Evolutionary conservation across 164 flowering plant genomes (phyloP).

Genomic region (Vitis amurensis): DNA sequence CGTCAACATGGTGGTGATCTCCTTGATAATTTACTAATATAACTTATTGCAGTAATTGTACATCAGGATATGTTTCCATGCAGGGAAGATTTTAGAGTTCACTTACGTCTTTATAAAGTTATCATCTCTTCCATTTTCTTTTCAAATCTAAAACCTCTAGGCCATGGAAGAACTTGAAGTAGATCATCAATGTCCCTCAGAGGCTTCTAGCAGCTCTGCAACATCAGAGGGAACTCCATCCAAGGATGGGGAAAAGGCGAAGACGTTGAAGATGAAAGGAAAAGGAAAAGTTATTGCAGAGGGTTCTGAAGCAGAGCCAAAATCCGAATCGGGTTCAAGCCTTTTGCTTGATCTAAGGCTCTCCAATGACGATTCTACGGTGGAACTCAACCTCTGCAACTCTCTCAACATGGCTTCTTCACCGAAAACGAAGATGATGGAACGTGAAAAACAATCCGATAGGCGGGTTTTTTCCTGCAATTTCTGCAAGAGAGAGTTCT

Average conservation of each 20-base stretch:
- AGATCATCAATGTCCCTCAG: conserved; percentile 14
- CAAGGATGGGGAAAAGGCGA: background rate
- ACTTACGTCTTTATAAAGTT: conserved; percentile 13
- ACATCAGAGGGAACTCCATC: background rate
- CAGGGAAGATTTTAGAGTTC: conserved; percentile 7
- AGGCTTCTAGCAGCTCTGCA: conserved; percentile 20
- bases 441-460: background rate
- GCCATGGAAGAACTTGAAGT: conserved; percentile 11
- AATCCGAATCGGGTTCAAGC: background rate
- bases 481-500: conserved; percentile 39
- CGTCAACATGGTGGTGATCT: background rate
- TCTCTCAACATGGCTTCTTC: background rate
- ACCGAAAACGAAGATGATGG: background rate
- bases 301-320: background rate
- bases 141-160: background rate
- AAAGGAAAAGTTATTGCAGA: background rate
- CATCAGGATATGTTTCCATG: conserved; percentile 10
- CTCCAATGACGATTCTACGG: conserved; percentile 3
- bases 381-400: conserved; percentile 9
- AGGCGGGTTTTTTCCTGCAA: conserved; percentile 35
- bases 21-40: conserved; percentile 4
- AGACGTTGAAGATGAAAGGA: conserved; percentile 1
- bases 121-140: background rate
- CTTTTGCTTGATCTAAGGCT: conserved; percentile 12
- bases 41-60: background rate